Percentiles rank a stretch among this genome's conserved stretches.
Evolutionary conservation across 1,284 basidiomycete genomes (phyloP).

Genomic region (Vanrija sp.): DNA sequence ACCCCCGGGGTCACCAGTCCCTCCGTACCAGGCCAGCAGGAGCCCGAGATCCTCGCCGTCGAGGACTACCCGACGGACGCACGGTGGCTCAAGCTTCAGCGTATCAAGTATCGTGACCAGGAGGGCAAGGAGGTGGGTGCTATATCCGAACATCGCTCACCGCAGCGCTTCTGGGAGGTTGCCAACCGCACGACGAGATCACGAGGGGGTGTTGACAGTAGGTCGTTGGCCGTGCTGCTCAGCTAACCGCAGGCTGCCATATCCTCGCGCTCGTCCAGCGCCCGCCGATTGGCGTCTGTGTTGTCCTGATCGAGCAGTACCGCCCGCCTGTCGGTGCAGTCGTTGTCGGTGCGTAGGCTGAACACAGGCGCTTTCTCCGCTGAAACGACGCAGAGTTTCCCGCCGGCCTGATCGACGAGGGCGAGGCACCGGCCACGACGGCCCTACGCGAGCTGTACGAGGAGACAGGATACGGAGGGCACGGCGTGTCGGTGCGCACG

Average conservation of each 20-base stretch:
- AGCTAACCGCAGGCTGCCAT: slow-evolving; percentile 59
- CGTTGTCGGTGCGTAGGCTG: slow-evolving; percentile 59
- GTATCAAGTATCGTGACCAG: slow-evolving; percentile 66
- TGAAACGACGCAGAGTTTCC: slow-evolving; percentile 62
- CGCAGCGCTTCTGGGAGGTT: slow-evolving; percentile 75
- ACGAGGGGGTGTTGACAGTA: slow-evolving; percentile 73
- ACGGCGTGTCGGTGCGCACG: slow-evolving; percentile 55
- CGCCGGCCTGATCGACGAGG: slow-evolving; percentile 78
- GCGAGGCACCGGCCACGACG: slow-evolving; percentile 65
- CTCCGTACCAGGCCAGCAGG: too few relatives aligned
- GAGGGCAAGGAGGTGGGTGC: slow-evolving; percentile 63
- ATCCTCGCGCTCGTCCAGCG: slow-evolving; percentile 74
- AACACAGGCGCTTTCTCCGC: neutral
- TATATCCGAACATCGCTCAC: slow-evolving; percentile 8
- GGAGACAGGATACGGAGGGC: slow-evolving; percentile 72
- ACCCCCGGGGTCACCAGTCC: too few relatives aligned
- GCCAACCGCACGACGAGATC: slow-evolving; percentile 74
- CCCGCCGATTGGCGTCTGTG: slow-evolving; percentile 58
- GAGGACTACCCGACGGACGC: slow-evolving; percentile 38
- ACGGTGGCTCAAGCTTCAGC: slow-evolving; percentile 46
- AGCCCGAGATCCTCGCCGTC: slow-evolving; percentile 31
- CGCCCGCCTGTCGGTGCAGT: slow-evolving; percentile 71
- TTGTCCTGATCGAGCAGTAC: slow-evolving; percentile 83
- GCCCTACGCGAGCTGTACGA: slow-evolving; percentile 83
- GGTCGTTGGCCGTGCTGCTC: slow-evolving; percentile 12